These are phyloP conservation scores for Clathrospora elynae DNA, from an alignment of 2,329 filamentous ascomycete genomes.

Conservation along the genomic window DNA sequence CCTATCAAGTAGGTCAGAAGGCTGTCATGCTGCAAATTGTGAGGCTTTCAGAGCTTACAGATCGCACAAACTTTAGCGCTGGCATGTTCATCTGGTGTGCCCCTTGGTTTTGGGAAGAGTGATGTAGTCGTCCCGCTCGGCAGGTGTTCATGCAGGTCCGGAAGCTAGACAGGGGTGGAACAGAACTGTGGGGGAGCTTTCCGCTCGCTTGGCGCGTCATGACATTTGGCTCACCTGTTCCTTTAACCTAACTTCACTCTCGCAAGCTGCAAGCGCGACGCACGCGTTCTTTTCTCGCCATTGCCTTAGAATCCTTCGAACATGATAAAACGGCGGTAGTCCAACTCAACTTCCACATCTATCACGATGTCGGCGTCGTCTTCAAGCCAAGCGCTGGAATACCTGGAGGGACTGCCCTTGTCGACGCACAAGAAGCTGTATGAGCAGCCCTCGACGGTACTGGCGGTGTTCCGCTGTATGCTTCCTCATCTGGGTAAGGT, in stretches of 20 bases:
- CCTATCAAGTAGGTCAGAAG: conserved; percentile 57
- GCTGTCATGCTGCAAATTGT: background rate
- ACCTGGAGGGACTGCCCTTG: conserved; percentile 88
- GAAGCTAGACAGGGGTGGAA: conserved; percentile 29
- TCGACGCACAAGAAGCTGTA: conserved; percentile 91
- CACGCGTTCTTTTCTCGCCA: conserved; percentile 20
- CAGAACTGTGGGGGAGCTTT: conserved; percentile 21
- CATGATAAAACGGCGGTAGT: conserved; percentile 43
- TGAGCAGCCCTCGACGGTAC: conserved; percentile 90
- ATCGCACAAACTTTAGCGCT: conserved; percentile 67
- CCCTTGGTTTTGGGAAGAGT: conserved; percentile 18
- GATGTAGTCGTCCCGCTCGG: conserved; percentile 33
- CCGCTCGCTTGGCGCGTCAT: conserved; percentile 34
- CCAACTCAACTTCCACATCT: conserved; percentile 35
- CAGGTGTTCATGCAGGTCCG: conserved; percentile 19
- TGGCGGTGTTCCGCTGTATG: conserved; percentile 97
- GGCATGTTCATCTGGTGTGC: conserved; percentile 32
- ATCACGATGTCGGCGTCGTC: conserved; percentile 59
- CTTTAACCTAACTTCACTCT: too few relatives aligned
- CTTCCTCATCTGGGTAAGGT: conserved; percentile 79
- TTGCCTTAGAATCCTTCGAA: conserved; percentile 14
- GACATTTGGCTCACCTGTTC: too few relatives aligned
- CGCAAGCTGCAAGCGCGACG: conserved; percentile 8
- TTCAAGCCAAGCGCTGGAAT: conserved; percentile 74
- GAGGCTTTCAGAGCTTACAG: conserved; percentile 54